Conservation (phyloP, 2,329 filamentous ascomycete genomes). For the Metarhizium brunneum region DNA sequence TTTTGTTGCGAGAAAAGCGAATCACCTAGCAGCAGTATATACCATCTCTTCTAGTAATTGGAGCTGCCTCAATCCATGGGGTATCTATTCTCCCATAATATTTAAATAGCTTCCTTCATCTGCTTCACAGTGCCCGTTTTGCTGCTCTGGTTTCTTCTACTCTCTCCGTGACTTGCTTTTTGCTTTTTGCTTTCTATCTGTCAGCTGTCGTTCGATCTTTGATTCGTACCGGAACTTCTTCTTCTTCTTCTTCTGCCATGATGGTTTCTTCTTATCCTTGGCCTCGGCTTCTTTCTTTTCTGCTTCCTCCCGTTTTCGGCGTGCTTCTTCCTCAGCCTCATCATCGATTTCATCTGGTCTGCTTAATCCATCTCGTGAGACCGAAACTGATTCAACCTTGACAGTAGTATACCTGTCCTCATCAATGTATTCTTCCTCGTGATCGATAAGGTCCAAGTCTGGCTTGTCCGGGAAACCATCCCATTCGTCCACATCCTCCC, state of each 20-base stretch:
- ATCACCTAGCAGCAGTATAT: constrained; percentile 20
- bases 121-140: background rate
- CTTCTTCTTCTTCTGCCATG: constrained; percentile 63
- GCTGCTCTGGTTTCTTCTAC: background rate
- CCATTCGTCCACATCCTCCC: constrained; percentile 46
- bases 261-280: constrained; percentile 18
- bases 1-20: constrained; percentile 18
- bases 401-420: constrained; percentile 95
- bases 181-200: constrained; percentile 54
- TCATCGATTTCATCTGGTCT: constrained; percentile 31
- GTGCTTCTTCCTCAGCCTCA: constrained; percentile 23
- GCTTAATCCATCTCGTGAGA: constrained; percentile 64
- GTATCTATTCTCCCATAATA: constrained; percentile 15
- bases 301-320: constrained; percentile 15
- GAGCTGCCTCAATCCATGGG: constrained; percentile 17
- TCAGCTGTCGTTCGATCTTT: constrained; percentile 73
- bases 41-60: constrained; percentile 20
- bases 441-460: constrained; percentile 50
- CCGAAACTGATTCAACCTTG: constrained; percentile 79
- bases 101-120: background rate
- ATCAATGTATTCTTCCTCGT: constrained; percentile 91
- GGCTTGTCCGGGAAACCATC: constrained; percentile 51
- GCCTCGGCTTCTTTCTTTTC: constrained; percentile 18
- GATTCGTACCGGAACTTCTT: constrained; percentile 89
- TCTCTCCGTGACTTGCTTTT: constrained; percentile 41